phyloP scores from a whole-genome alignment of 179 eudicot species.

The Vitellaria paradoxa region DNA sequence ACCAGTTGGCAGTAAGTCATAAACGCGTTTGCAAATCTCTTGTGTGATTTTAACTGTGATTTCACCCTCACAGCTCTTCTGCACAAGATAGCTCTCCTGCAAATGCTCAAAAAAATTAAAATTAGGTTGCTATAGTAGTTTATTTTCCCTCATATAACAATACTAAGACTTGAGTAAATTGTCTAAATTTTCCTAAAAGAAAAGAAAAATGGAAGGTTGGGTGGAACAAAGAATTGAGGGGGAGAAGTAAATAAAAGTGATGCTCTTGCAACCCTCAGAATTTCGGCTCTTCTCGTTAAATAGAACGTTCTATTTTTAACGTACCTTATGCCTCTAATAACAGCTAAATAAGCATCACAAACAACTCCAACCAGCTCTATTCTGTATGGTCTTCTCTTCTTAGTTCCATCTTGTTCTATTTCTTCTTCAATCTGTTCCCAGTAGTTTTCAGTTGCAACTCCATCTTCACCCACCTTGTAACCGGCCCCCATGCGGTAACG shows the following conservation, averaged over 20 bases:
- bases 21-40: slow-evolving; percentile 94
- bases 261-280: neutral
- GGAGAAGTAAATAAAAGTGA: no score
- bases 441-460: slow-evolving; percentile 74
- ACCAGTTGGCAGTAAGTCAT: slow-evolving; percentile 79
- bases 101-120: neutral
- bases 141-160: neutral
- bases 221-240: no score
- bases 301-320: neutral
- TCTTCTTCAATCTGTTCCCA: slow-evolving; percentile 95
- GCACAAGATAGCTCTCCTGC: slow-evolving; percentile 91
- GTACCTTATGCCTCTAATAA: slow-evolving; percentile 96
- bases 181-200: neutral
- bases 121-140: neutral
- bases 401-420: slow-evolving; percentile 50
- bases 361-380: slow-evolving; percentile 97
- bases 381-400: slow-evolving; percentile 86
- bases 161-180: neutral
- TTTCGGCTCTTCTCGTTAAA: neutral
- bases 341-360: slow-evolving; percentile 96
- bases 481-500: slow-evolving; percentile 97
- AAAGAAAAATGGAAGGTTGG: neutral
- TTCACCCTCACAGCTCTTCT: slow-evolving; percentile 96
- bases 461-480: slow-evolving; percentile 68
- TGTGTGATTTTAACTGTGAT: slow-evolving; percentile 94